Percentiles rank a stretch among this genome's conserved stretches.
phyloP scores from a whole-genome alignment of 2,329 filamentous ascomycete species.

The Microthyrium microscopicum region DNA sequence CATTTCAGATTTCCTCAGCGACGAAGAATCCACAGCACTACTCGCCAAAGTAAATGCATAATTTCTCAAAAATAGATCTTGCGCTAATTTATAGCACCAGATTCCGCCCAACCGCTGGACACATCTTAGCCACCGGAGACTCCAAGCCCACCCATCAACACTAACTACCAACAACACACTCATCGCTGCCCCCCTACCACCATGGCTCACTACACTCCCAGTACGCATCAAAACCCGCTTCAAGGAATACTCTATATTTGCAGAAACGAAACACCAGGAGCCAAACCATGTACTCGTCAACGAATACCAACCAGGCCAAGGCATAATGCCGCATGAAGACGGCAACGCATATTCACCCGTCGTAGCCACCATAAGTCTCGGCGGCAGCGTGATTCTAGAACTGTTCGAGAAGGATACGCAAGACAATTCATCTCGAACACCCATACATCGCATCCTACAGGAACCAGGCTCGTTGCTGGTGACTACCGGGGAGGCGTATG shows the following conservation, averaged over 20 bases:
- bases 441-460: slow-evolving; percentile 51
- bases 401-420: slow-evolving; percentile 33
- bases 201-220: slow-evolving; percentile 48
- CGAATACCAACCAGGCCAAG: slow-evolving; percentile 72
- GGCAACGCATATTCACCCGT: slow-evolving; percentile 73
- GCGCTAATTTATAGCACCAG: slow-evolving; percentile 34
- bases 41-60: slow-evolving; percentile 45
- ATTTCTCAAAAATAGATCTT: slow-evolving; percentile 2
- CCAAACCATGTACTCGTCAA: slow-evolving; percentile 93
- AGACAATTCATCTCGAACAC: slow-evolving; percentile 10
- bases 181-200: slow-evolving; percentile 54
- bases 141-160: slow-evolving; percentile 81
- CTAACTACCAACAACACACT: slow-evolving; percentile 61
- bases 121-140: slow-evolving; percentile 67
- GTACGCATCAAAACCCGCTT: slow-evolving; percentile 52
- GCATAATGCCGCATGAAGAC: slow-evolving; percentile 97
- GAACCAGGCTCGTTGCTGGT: slow-evolving; percentile 68
- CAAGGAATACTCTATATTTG: slow-evolving; percentile 32
- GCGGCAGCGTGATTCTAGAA: slow-evolving; percentile 60
- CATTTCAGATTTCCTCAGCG: slow-evolving; percentile 67
- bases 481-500: slow-evolving; percentile 53
- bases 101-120: slow-evolving; percentile 53
- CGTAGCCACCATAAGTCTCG: slow-evolving; percentile 81
- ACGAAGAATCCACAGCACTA: slow-evolving; percentile 54
- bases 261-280: slow-evolving; percentile 49